These are phyloP conservation scores for Neobulgaria alba DNA, from an alignment of 2,329 filamentous ascomycete genomes.

Conservation along the genomic window DNA sequence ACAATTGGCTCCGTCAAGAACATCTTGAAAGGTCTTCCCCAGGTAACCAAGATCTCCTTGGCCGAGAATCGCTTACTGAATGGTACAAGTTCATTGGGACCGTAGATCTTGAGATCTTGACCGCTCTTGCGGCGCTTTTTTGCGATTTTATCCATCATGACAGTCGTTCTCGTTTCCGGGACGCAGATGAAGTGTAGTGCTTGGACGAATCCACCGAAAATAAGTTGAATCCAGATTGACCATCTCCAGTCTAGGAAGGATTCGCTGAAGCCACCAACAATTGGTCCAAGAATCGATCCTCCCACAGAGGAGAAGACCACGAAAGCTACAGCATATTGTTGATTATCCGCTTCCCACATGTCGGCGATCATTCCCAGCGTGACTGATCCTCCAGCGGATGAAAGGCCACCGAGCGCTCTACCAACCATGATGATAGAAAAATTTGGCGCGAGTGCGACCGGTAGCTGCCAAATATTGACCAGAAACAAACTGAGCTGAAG, in stretches of 20 bases:
- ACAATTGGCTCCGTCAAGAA: constrained; percentile 70
- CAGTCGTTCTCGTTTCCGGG: constrained; percentile 68
- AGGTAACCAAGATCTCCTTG: constrained; percentile 47
- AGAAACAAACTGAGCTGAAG: constrained; percentile 65
- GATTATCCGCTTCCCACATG: constrained; percentile 60
- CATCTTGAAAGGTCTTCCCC: constrained; percentile 62
- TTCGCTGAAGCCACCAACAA: constrained; percentile 71
- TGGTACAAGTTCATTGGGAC: constrained; percentile 61
- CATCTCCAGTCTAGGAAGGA: constrained; percentile 61
- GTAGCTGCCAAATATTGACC: constrained; percentile 70
- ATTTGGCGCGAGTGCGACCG: constrained; percentile 64
- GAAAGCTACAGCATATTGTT: constrained; percentile 69
- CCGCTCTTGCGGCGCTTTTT: constrained; percentile 61
- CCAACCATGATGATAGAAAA: constrained; percentile 62
- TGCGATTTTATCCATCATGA: constrained; percentile 72
- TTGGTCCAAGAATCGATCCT: constrained; percentile 67
- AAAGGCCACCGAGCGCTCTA: constrained; percentile 61
- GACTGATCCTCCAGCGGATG: constrained; percentile 64
- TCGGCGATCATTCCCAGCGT: constrained; percentile 70
- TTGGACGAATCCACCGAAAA: constrained; percentile 65
- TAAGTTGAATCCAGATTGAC: constrained; percentile 80
- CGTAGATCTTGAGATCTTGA: constrained; percentile 48
- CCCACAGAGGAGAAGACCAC: constrained; percentile 74
- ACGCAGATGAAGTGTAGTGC: constrained; percentile 58
- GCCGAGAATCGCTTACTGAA: constrained; percentile 50